Conservation (phyloP, 1,139 yeast genomes). For the Lodderomyces theae region DNA sequence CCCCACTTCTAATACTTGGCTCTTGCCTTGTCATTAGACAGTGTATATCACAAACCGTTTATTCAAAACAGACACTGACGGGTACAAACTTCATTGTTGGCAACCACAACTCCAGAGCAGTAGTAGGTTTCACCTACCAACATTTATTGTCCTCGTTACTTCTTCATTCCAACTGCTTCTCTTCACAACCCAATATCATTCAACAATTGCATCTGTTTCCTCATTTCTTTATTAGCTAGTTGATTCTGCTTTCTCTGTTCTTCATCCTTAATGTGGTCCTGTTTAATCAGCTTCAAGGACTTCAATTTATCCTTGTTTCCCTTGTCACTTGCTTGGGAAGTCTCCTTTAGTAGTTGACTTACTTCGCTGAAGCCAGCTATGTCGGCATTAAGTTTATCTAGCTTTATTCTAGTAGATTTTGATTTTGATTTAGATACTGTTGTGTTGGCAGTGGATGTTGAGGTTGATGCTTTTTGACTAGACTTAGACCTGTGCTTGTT, state of each 20-base stretch:
- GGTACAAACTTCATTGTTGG: too few species aligned
- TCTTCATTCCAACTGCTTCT: too few species aligned
- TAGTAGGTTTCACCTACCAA: too few species aligned
- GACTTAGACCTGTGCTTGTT: too few species aligned
- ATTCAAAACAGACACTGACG: too few species aligned
- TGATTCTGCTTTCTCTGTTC: conserved; percentile 35
- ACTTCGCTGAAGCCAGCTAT: conserved; percentile 38
- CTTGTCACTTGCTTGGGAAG: conserved; percentile 7
- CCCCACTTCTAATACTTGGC: too few species aligned
- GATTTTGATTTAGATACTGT: conserved; percentile 21
- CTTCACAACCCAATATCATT: conserved; percentile 51
- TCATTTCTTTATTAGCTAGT: conserved; percentile 49
- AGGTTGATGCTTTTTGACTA: too few species aligned
- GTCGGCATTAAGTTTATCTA: conserved; percentile 44
- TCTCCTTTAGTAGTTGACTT: conserved; percentile 19
- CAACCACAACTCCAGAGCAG: too few species aligned
- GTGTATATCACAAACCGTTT: too few species aligned
- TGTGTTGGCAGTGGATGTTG: not conserved
- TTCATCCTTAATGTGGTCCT: conserved; percentile 45
- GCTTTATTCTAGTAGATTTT: conserved; percentile 37
- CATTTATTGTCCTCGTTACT: too few species aligned
- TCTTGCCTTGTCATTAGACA: too few species aligned
- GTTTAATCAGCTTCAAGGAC: conserved; percentile 34
- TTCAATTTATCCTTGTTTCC: conserved; percentile 17
- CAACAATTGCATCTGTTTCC: conserved; percentile 58